Evolutionary conservation across 108 stramenopile genomes (phyloP), one percentile per base, ranked within the genome.

Genomic region (Chaetoceros tenuissimus): DNA sequence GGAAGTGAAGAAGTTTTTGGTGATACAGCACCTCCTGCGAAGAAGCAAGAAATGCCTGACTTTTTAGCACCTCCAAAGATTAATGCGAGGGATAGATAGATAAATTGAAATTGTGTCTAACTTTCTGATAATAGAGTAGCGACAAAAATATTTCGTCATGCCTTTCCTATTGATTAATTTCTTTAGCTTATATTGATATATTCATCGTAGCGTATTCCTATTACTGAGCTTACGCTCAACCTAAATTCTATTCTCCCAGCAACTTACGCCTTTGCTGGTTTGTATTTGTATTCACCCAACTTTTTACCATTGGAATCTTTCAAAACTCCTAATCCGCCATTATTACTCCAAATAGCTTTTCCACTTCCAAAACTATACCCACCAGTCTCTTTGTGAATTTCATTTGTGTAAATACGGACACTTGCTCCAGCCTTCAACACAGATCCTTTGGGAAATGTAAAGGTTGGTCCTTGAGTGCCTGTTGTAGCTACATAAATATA

Each of bases 331-430:
- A 64, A 51, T 2, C 69, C 69, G 31, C 69, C 69, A 5, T 51
- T 57, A 40, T 71, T 71, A 43, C 57, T 71, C 69, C 69, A 64
- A 21, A 71, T 52, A 5, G 69, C 69, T 43, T 71, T 71, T 0
- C 63, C 63, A 28, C 54, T 57, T 1, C 50, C 57, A 45, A 59
- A 69, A 29, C 47, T 49, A 44, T 59, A 71, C 22, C 69, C 69
- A 1, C 69, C 69, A n/a, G 57, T 65, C 31, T 71, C 69, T 48
- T 65, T 64, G 58, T 71, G 69, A 64, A 71, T 55, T 40, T 71
- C 69, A 51, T 71, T 71, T 29, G 69, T 71, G 31, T 71, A 71
- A 21, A 71, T 31, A 21, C 69, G 28, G 22, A 71, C 48, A 19
- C 57, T 48, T 10, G 19, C 19, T 17, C 64, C 64, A 26, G 63